A percentile compares a stretch with the other conserved stretches of the same genome.
Evolutionary conservation across 805 yeast genomes (phyloP).

Genomic region (Candida maesae): DNA sequence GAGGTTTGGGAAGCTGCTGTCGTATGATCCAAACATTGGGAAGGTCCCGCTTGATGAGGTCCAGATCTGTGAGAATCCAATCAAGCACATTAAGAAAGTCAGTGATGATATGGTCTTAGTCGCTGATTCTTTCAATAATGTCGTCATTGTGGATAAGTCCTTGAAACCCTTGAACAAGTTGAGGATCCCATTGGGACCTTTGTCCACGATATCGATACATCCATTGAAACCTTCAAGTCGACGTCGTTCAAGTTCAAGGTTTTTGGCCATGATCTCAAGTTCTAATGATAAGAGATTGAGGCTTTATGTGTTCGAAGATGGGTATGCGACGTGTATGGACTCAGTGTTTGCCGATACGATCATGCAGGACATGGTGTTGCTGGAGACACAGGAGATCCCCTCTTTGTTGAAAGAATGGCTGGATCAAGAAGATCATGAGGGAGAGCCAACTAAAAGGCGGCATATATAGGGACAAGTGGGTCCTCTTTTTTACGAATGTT

Average conservation of each 20-base stretch:
- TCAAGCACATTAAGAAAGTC: slow-evolving; percentile 16
- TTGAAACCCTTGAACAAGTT: slow-evolving; percentile 12
- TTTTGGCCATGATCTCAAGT: slow-evolving; percentile 11
- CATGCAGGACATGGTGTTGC: slow-evolving; percentile 8
- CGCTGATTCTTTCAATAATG: slow-evolving; percentile 23
- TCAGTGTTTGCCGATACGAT: slow-evolving; percentile 2
- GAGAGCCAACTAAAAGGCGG: slow-evolving; percentile 4
- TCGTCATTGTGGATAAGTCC: slow-evolving; percentile 13
- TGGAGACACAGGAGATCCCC: slow-evolving; percentile 6
- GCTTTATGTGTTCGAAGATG: slow-evolving; percentile 14
- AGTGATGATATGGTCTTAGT: slow-evolving; percentile 11
- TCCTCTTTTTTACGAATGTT: too few species aligned
- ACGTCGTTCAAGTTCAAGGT: slow-evolving; percentile 4
- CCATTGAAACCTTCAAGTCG: slow-evolving; percentile 7
- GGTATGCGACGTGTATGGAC: slow-evolving; percentile 10
- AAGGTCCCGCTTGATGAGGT: slow-evolving; percentile 23
- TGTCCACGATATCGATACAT: slow-evolving; percentile 12
- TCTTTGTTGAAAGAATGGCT: slow-evolving; percentile 5
- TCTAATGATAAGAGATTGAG: slow-evolving; percentile 14
- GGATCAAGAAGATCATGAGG: slow-evolving; percentile 1
- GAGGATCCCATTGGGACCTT: slow-evolving; percentile 22
- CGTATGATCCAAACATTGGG: slow-evolving; percentile 18
- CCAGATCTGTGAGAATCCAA: slow-evolving; percentile 22
- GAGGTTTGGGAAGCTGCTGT: slow-evolving; percentile 23
- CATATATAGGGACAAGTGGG: too few species aligned